phyloP scores from a whole-genome alignment of 164 flowering plant species.

The Kalanchoe fedtschenkoi region DNA sequence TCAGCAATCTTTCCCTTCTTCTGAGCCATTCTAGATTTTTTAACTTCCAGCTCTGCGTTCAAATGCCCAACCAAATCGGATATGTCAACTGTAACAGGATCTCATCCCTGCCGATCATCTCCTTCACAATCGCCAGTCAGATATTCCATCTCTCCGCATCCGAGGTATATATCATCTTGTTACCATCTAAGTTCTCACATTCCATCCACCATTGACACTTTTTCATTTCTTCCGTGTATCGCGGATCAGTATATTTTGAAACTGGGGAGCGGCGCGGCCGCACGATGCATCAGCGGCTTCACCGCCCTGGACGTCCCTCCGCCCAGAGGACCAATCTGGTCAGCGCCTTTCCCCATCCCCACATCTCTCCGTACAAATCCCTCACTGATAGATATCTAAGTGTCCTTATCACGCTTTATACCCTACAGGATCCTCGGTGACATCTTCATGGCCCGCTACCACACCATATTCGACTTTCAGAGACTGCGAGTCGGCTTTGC shows the following conservation, averaged over 20 bases:
- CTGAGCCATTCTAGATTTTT: too few species aligned
- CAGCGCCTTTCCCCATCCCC: constrained; percentile 3
- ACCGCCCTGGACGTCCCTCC: constrained; percentile 59
- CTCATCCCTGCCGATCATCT: constrained; percentile 56
- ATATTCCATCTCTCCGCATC: constrained; percentile 51
- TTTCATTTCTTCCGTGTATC: background rate
- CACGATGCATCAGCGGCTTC: constrained; percentile 70
- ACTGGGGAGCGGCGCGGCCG: constrained; percentile 48
- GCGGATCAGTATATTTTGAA: constrained; percentile 50
- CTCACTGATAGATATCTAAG: background rate
- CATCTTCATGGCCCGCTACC: constrained; percentile 42
- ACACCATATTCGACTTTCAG: constrained; percentile 41
- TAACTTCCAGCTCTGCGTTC: constrained; percentile 64
- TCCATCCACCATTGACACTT: background rate
- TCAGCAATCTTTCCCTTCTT: background rate
- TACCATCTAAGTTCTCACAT: background rate
- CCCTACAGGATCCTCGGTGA: constrained; percentile 41
- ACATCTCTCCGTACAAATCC: background rate
- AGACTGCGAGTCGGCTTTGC: constrained; percentile 36
- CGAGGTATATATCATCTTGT: constrained; percentile 30
- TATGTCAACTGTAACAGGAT: constrained; percentile 56
- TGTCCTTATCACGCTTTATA: background rate
- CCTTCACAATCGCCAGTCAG: constrained; percentile 72
- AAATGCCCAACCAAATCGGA: constrained; percentile 77
- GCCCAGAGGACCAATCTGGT: constrained; percentile 77